Percentiles rank a stretch among this genome's conserved stretches.
Evolutionary conservation across 768 basidiomycete genomes (phyloP).

Genomic region (Nidula microcarpa): DNA sequence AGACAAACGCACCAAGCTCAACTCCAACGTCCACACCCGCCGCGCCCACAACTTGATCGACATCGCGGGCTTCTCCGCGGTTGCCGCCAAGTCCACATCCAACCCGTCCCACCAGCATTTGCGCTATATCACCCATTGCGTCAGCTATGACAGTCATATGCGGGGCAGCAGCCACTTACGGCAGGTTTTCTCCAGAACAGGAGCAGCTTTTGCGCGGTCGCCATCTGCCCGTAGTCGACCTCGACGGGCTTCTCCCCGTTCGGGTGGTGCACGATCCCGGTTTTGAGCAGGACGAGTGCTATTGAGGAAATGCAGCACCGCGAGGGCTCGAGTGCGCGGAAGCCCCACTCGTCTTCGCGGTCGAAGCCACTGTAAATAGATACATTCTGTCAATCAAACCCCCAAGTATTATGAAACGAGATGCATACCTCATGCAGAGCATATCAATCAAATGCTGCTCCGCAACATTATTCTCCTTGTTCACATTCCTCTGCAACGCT

Average conservation of each 20-base stretch:
- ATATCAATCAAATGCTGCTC: slow-evolving; percentile 99
- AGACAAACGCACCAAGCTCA: slow-evolving; percentile 72
- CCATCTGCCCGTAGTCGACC: slow-evolving; percentile 91
- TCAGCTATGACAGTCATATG: slow-evolving; percentile 1
- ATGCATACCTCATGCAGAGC: slow-evolving; percentile 93
- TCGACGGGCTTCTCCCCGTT: slow-evolving; percentile 70
- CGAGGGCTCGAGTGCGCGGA: slow-evolving; percentile 90
- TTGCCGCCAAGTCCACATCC: slow-evolving; percentile 76
- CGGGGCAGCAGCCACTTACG: slow-evolving; percentile 47
- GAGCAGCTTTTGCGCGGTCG: slow-evolving; percentile 93
- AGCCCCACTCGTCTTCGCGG: slow-evolving; percentile 98
- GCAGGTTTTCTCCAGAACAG: slow-evolving; percentile 99
- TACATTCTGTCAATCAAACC: slow-evolving; percentile 4
- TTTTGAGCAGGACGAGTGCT: slow-evolving; percentile 95
- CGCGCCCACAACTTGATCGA: slow-evolving; percentile 93
- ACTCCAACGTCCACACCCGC: slow-evolving; percentile 96
- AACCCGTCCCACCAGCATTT: slow-evolving; percentile 99
- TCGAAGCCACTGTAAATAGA: slow-evolving; percentile 76
- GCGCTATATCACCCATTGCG: slow-evolving; percentile 45
- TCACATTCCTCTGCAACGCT: slow-evolving; percentile 96
- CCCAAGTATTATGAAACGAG: slow-evolving; percentile 1
- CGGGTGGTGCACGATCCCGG: slow-evolving; percentile 82
- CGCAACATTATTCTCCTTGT: slow-evolving; percentile 98
- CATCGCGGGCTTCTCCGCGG: slow-evolving; percentile 46
- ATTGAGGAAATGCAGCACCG: slow-evolving; percentile 98